Percentiles rank a stretch among this genome's conserved stretches.
Conservation (phyloP, 1,284 basidiomycete species). For the Microbotryum scabiosae region DNA sequence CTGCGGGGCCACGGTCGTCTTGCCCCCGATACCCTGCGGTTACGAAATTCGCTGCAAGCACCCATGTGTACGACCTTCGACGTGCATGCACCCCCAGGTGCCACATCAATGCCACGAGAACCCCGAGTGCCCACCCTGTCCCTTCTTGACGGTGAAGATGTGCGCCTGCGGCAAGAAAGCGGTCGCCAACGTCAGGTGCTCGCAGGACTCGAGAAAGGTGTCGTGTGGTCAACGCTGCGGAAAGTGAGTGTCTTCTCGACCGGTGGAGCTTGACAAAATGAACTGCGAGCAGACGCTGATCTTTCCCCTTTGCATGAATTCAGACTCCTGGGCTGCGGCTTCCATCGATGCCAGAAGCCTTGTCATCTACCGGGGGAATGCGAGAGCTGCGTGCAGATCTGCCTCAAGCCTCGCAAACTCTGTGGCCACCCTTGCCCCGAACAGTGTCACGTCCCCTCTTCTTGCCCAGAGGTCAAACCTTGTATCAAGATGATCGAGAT, state of each 20-base stretch:
- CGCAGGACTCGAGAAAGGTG: conserved; percentile 59
- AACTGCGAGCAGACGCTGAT: background rate
- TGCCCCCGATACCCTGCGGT: conserved; percentile 68
- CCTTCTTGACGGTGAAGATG: conserved; percentile 61
- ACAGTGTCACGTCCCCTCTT: conserved; percentile 73
- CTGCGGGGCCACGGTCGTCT: conserved; percentile 59
- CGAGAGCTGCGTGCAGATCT: conserved; percentile 62
- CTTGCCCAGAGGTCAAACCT: conserved; percentile 67
- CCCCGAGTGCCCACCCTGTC: conserved; percentile 69
- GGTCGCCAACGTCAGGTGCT: conserved; percentile 58
- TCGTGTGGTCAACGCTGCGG: conserved; percentile 73
- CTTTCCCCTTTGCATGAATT: too few species aligned
- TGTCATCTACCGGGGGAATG: conserved; percentile 69
- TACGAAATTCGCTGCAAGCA: conserved; percentile 64
- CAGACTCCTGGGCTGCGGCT: conserved; percentile 66
- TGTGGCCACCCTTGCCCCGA: conserved; percentile 64
- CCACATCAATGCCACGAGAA: conserved; percentile 70
- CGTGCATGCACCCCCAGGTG: conserved; percentile 70
- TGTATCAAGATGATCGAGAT: conserved; percentile 51
- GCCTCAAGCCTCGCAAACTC: conserved; percentile 70
- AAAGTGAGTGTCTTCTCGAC: conserved; percentile 47
- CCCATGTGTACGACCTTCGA: conserved; percentile 63
- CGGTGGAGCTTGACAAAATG: background rate
- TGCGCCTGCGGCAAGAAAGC: conserved; percentile 82
- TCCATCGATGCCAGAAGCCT: conserved; percentile 66